Conservation (phyloP, 2,329 filamentous ascomycete genomes). For the Boeremia exigua region DNA sequence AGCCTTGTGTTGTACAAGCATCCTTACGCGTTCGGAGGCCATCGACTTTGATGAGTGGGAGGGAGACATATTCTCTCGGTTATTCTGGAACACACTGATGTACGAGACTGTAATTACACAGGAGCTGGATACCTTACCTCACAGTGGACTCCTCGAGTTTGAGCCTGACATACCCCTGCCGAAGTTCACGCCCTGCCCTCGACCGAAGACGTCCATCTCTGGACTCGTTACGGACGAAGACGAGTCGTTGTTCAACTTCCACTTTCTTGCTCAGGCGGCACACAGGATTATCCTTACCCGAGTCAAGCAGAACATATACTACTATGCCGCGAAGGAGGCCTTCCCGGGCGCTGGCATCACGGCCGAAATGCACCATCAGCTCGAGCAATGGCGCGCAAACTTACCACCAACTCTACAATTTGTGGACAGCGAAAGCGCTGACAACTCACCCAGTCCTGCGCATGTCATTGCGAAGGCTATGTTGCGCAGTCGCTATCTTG, state of each 20-base stretch:
- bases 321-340: slow-evolving; percentile 51
- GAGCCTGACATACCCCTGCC: slow-evolving; percentile 61
- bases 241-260: slow-evolving; percentile 63
- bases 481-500: slow-evolving; percentile 46
- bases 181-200: slow-evolving; percentile 57
- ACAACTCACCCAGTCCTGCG: slow-evolving; percentile 41
- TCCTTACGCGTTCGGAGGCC: slow-evolving; percentile 53
- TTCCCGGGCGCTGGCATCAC: slow-evolving; percentile 57
- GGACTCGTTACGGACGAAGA: slow-evolving; percentile 52
- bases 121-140: slow-evolving; percentile 58
- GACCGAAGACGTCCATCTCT: slow-evolving; percentile 43
- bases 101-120: slow-evolving; percentile 63
- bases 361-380: slow-evolving; percentile 60
- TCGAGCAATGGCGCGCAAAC: slow-evolving; percentile 62
- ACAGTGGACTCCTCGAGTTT: slow-evolving; percentile 58
- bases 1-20: slow-evolving; percentile 56
- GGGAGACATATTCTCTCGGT: slow-evolving; percentile 61
- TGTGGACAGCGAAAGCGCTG: slow-evolving; percentile 42
- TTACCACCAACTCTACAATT: slow-evolving; percentile 58
- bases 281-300: slow-evolving; percentile 63
- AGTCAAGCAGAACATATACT: slow-evolving; percentile 59
- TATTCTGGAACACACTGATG: slow-evolving; percentile 64
- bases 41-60: slow-evolving; percentile 59
- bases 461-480: slow-evolving; percentile 49
- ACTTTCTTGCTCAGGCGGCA: slow-evolving; percentile 63